These are phyloP conservation scores for Tolypocladium nubicola DNA, from an alignment of 2,329 filamentous ascomycete genomes.

Conservation along the genomic window DNA sequence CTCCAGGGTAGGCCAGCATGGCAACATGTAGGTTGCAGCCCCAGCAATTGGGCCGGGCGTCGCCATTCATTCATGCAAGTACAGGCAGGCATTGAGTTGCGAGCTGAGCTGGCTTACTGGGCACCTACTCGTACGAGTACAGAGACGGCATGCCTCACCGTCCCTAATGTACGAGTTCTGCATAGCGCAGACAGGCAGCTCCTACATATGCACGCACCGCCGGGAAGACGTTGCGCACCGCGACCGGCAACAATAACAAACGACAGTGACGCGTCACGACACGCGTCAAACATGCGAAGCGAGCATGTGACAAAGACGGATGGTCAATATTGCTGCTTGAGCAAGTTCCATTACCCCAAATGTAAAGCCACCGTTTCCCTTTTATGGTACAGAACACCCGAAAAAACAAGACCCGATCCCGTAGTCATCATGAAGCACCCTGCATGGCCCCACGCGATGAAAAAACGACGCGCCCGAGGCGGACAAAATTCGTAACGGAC, in stretches of 20 bases:
- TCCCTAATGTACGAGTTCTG: neutral
- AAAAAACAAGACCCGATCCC: slow-evolving; percentile 28
- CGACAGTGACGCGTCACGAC: neutral
- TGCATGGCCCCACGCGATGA: slow-evolving; percentile 11
- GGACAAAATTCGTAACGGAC: slow-evolving; percentile 25
- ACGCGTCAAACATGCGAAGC: neutral
- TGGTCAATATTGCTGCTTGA: slow-evolving; percentile 12
- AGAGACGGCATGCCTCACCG: neutral
- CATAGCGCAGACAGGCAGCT: neutral
- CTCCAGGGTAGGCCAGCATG: no score
- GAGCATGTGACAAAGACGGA: neutral
- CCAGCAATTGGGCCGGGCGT: no score
- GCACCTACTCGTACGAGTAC: neutral
- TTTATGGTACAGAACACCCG: slow-evolving; percentile 32
- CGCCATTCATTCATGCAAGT: neutral
- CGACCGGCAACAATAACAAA: neutral
- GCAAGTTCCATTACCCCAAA: slow-evolving; percentile 22
- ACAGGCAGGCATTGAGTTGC: neutral
- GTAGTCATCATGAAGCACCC: slow-evolving; percentile 32
- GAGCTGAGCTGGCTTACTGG: neutral
- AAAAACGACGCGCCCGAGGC: neutral
- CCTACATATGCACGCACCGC: no score
- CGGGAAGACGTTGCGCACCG: no score
- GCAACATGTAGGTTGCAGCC: no score
- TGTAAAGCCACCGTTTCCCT: slow-evolving; percentile 26